phyloP scores from a whole-genome alignment of 495 filamentous ascomycete species.

The Penicillium waksmanii region DNA sequence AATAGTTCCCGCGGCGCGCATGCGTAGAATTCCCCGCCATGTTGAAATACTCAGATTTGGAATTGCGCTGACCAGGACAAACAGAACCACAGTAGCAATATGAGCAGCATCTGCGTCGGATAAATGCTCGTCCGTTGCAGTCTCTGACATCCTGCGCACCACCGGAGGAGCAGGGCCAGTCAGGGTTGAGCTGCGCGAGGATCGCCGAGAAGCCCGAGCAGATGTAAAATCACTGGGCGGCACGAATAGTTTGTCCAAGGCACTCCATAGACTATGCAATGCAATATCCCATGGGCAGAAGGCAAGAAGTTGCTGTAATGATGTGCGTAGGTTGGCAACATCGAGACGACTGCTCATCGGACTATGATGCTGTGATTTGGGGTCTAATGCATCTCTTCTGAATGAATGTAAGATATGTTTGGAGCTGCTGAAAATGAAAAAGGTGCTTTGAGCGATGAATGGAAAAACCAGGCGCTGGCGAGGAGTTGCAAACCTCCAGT shows the following conservation, averaged over 20 bases:
- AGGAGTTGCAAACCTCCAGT: slow-evolving; percentile 44
- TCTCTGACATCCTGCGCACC: slow-evolving; percentile 33
- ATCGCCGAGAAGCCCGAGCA: slow-evolving; percentile 39
- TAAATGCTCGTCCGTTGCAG: slow-evolving; percentile 40
- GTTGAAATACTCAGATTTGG: slow-evolving; percentile 47
- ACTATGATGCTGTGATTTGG: slow-evolving; percentile 8
- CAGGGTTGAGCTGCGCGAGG: slow-evolving; percentile 40
- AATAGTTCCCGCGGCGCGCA: slow-evolving; percentile 58
- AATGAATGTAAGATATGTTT: slow-evolving; percentile 69
- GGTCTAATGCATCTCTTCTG: slow-evolving; percentile 37
- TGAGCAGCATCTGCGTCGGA: slow-evolving; percentile 60
- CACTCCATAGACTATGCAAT: slow-evolving; percentile 77
- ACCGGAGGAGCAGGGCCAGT: slow-evolving; percentile 29
- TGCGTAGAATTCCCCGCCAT: slow-evolving; percentile 54
- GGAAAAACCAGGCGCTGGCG: slow-evolving; percentile 45
- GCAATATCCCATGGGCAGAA: slow-evolving; percentile 58
- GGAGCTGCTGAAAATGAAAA: slow-evolving; percentile 71
- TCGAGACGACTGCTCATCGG: slow-evolving; percentile 30
- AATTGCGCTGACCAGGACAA: slow-evolving; percentile 58
- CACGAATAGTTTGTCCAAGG: slow-evolving; percentile 67
- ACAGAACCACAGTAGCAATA: slow-evolving; percentile 58
- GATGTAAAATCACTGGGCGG: slow-evolving; percentile 61
- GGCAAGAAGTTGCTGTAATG: slow-evolving; percentile 39
- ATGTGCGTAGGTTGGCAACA: slow-evolving; percentile 35
- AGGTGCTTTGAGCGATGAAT: slow-evolving; percentile 75